phyloP scores from a whole-genome alignment of 2,329 filamentous ascomycete species.

The Venturia effusa region DNA sequence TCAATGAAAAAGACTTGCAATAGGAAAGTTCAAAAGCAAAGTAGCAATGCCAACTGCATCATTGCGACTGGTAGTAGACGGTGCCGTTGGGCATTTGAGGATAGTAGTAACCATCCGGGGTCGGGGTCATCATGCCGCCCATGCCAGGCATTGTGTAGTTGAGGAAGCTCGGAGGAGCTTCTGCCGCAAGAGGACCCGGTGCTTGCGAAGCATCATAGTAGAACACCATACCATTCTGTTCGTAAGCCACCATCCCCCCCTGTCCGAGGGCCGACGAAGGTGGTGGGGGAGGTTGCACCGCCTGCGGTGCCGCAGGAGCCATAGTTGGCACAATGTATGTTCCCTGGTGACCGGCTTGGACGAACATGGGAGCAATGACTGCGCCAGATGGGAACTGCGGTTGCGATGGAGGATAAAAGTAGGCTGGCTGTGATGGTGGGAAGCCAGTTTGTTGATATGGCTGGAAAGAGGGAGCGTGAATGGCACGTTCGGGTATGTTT shows the following conservation, averaged over 20 bases:
- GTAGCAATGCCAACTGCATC: not conserved
- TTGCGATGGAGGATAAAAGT: slow-evolving; percentile 52
- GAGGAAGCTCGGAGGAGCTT: slow-evolving; percentile 5
- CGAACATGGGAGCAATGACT: slow-evolving; percentile 43
- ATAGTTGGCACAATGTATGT: slow-evolving; percentile 29
- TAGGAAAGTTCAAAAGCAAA: not conserved
- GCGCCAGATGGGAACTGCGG: slow-evolving; percentile 33
- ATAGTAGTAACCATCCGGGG: slow-evolving; percentile 44
- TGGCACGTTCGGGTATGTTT: slow-evolving; percentile 84
- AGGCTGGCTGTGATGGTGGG: slow-evolving; percentile 46
- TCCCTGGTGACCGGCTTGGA: slow-evolving; percentile 43
- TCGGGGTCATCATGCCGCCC: slow-evolving; percentile 66
- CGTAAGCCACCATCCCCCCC: slow-evolving; percentile 59
- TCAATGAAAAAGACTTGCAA: not conserved
- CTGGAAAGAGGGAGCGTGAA: slow-evolving; percentile 85
- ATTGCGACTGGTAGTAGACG: slow-evolving; percentile 48
- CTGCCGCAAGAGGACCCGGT: not conserved
- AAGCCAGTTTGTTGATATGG: slow-evolving; percentile 53
- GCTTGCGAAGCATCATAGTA: slow-evolving; percentile 65
- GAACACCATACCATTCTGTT: slow-evolving; percentile 92
- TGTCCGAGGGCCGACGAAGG: slow-evolving; percentile 27
- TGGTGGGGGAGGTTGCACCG: slow-evolving; percentile 22
- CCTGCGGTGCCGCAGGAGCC: slow-evolving; percentile 17
- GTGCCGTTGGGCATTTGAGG: slow-evolving; percentile 36
- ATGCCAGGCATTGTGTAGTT: slow-evolving; percentile 53